A percentile compares a stretch with the other conserved stretches of the same genome.
Conservation (phyloP, 1,139 yeast genomes). For the Magnusiomyces clavatus region DNA sequence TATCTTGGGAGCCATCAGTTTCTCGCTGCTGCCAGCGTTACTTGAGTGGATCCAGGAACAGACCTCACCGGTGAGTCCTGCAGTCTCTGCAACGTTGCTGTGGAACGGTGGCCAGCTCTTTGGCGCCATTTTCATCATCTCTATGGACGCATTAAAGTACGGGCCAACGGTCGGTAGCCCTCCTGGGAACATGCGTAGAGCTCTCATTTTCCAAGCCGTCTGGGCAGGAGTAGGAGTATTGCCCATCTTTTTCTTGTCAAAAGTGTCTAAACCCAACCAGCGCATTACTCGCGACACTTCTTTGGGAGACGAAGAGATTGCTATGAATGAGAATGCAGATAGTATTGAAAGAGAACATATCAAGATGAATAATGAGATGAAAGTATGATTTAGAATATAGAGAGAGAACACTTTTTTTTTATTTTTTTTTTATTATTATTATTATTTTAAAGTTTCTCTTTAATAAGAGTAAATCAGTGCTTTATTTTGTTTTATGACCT, state of each 20-base stretch:
- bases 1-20: slow-evolving; percentile 31
- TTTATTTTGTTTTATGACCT: too few species aligned
- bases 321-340: too few species aligned
- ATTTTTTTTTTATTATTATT: too few species aligned
- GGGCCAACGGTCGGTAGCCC: slow-evolving; percentile 25
- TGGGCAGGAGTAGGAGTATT: slow-evolving; percentile 25
- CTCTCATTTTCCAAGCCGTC: slow-evolving; percentile 30
- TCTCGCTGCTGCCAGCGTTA: slow-evolving; percentile 29
- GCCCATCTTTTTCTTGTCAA: slow-evolving; percentile 20
- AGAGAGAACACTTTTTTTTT: too few species aligned
- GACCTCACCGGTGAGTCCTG: slow-evolving; percentile 31
- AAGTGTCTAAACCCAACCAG: slow-evolving; percentile 14
- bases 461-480: too few species aligned
- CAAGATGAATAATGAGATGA: too few species aligned
- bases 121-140: slow-evolving; percentile 31
- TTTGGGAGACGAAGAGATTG: not conserved
- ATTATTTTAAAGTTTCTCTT: too few species aligned
- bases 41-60: slow-evolving; percentile 33
- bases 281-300: slow-evolving; percentile 20
- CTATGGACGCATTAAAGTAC: slow-evolving; percentile 30
- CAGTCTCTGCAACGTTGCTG: slow-evolving; percentile 27
- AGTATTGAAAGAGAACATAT: too few species aligned
- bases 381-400: too few species aligned
- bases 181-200: slow-evolving; percentile 30
- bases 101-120: slow-evolving; percentile 33